These are phyloP conservation scores for Umbelopsis sp. DNA, from an alignment of 192 early-diverging fungal species.

Conservation along the genomic window DNA sequence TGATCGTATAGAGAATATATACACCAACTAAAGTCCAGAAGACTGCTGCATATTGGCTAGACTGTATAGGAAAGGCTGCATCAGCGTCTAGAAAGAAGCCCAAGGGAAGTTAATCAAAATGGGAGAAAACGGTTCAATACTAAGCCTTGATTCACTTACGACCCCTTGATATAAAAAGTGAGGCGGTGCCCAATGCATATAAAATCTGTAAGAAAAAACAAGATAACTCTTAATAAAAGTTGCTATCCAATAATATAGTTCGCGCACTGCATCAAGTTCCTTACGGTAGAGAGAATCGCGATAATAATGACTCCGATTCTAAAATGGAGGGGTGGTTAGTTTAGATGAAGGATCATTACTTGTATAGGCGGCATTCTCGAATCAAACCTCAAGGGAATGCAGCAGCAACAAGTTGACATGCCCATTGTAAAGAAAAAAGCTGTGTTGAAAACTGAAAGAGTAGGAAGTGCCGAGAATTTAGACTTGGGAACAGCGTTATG, in stretches of 20 bases:
- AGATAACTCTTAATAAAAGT: not conserved
- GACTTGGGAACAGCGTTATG: not conserved
- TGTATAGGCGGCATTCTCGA: not conserved
- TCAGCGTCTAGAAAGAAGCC: not conserved
- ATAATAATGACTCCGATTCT: constrained; percentile 14
- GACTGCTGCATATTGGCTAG: not conserved
- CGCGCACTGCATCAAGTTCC: not conserved
- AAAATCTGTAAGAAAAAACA: not conserved
- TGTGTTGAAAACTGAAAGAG: not conserved
- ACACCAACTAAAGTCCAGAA: constrained; percentile 26
- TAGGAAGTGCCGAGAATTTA: not conserved
- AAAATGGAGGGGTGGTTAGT: not conserved
- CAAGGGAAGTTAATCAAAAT: not conserved
- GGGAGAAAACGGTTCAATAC: not conserved
- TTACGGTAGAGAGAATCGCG: constrained; percentile 1
- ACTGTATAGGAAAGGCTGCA: not conserved
- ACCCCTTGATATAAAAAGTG: not conserved
- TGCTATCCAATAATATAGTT: not conserved
- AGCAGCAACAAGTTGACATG: constrained; percentile 16
- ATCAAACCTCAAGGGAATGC: not conserved
- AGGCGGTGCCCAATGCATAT: not conserved
- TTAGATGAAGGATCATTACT: not conserved
- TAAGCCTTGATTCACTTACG: not conserved
- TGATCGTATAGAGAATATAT: constrained; percentile 18
- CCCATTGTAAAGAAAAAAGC: not conserved